These are phyloP conservation scores for Blastomyces percursus DNA, from an alignment of 2,329 filamentous ascomycete genomes.

Conservation along the genomic window DNA sequence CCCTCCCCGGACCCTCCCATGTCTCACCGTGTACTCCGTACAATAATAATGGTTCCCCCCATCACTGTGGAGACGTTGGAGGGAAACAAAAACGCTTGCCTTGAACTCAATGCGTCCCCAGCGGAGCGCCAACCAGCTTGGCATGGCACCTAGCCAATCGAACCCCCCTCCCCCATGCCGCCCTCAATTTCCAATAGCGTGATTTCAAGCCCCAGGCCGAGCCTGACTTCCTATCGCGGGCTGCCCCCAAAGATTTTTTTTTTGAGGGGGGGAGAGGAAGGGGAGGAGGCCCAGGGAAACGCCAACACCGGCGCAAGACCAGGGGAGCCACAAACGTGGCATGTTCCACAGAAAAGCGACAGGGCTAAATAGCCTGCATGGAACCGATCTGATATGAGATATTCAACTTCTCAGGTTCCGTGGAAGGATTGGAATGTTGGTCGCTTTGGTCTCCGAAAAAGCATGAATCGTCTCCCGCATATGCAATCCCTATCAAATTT, in stretches of 20 bases:
- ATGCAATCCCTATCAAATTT: not conserved
- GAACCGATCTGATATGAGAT: not conserved
- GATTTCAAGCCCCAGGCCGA: not conserved
- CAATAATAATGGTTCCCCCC: too few species aligned
- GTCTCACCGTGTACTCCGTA: not conserved
- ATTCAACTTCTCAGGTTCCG: not conserved
- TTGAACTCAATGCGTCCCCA: not conserved
- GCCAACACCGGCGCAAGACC: not conserved
- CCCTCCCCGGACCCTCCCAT: too few species aligned
- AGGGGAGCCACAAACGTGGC: not conserved
- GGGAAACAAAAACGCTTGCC: not conserved
- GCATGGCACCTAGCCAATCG: not conserved
- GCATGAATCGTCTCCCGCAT: not conserved
- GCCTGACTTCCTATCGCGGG: not conserved
- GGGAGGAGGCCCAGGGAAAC: too few species aligned
- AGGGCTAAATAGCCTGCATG: not conserved
- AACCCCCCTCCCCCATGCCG: not conserved
- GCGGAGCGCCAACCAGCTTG: not conserved
- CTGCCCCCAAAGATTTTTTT: not conserved
- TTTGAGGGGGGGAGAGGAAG: too few species aligned
- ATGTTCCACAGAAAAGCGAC: not conserved
- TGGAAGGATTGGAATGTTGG: not conserved
- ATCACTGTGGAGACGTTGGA: not conserved
- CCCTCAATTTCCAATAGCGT: not conserved
- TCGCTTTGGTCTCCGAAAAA: not conserved